phyloP scores from a whole-genome alignment of 108 stramenopile species.

The Discostella pseudostelligera region DNA sequence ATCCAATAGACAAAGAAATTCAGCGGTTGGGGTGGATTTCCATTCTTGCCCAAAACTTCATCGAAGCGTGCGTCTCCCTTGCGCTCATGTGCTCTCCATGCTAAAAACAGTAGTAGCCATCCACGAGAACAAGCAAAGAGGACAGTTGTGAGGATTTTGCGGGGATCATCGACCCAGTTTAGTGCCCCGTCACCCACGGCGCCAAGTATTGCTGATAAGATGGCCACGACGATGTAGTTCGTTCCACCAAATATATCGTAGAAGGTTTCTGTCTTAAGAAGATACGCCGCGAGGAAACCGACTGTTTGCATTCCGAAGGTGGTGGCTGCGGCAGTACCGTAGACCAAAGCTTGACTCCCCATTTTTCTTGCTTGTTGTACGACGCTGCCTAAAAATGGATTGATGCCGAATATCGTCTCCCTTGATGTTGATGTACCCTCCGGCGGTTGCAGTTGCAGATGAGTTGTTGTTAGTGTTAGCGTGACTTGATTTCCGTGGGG shows the following conservation, averaged over 20 bases:
- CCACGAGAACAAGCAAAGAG: constrained; percentile 54
- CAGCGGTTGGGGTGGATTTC: constrained; percentile 15
- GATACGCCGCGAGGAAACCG: constrained; percentile 56
- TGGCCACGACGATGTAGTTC: constrained; percentile 55
- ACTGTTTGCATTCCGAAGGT: constrained; percentile 52
- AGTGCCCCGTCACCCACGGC: constrained; percentile 5
- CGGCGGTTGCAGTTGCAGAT: neutral
- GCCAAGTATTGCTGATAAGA: constrained; percentile 36
- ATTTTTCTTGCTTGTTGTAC: constrained; percentile 1
- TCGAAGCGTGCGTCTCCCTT: constrained; percentile 73
- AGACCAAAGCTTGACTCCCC: constrained; percentile 30
- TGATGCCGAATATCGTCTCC: neutral
- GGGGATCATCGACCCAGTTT: constrained; percentile 35
- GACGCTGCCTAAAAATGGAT: neutral
- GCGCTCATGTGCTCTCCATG: constrained; percentile 67
- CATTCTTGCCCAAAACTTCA: constrained; percentile 48
- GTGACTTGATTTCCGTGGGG: neutral
- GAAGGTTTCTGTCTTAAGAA: constrained; percentile 59
- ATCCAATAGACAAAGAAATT: constrained; percentile 65
- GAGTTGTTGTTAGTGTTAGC: neutral
- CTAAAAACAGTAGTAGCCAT: constrained; percentile 63
- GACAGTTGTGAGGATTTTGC: constrained; percentile 40
- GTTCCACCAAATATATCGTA: constrained; percentile 68
- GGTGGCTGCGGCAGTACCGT: constrained; percentile 41
- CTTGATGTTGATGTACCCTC: too few species aligned